phyloP scores from a whole-genome alignment of 2,329 filamentous ascomycete species.

The Aspergillus sp. region DNA sequence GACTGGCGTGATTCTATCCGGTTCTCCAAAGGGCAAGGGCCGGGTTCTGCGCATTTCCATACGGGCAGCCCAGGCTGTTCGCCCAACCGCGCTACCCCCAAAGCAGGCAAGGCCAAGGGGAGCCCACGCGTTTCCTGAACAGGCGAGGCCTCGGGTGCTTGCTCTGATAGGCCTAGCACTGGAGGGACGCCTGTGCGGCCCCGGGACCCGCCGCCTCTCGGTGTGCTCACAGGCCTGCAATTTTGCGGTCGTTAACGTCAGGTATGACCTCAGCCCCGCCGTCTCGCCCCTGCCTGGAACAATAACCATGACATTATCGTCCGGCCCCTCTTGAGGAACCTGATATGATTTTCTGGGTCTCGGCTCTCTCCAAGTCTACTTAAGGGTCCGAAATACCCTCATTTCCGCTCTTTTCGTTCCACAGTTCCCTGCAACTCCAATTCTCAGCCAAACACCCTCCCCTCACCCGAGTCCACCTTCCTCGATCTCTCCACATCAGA shows the following conservation, averaged over 20 bases:
- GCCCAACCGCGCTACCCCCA: background rate
- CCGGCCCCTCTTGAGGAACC: conserved; percentile 4
- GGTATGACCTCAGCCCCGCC: conserved; percentile 20
- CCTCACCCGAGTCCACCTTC: conserved; percentile 8
- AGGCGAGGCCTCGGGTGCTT: conserved; percentile 13
- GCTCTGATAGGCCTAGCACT: conserved; percentile 12
- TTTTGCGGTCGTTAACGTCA: conserved; percentile 18
- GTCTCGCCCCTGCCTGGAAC: conserved; percentile 9
- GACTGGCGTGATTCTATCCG: background rate
- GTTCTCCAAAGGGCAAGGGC: background rate
- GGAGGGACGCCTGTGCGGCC: conserved; percentile 5
- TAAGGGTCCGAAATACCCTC: conserved; percentile 9
- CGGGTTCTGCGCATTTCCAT: conserved; percentile 13
- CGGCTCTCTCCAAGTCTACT: conserved; percentile 6
- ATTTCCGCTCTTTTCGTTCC: background rate
- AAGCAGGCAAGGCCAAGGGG: background rate
- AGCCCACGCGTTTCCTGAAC: conserved; percentile 9
- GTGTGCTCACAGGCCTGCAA: background rate
- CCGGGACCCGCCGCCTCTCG: conserved; percentile 14
- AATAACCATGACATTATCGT: conserved; percentile 5
- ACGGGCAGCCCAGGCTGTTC: background rate
- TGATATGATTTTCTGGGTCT: conserved; percentile 3
- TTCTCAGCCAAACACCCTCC: background rate
- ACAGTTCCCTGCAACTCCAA: background rate
- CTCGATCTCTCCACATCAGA: conserved; percentile 1